Percentiles rank a stretch among this genome's conserved stretches.
phyloP scores from a whole-genome alignment of 1,139 yeast genomes.

The Debaryomyces psychrophilus region DNA sequence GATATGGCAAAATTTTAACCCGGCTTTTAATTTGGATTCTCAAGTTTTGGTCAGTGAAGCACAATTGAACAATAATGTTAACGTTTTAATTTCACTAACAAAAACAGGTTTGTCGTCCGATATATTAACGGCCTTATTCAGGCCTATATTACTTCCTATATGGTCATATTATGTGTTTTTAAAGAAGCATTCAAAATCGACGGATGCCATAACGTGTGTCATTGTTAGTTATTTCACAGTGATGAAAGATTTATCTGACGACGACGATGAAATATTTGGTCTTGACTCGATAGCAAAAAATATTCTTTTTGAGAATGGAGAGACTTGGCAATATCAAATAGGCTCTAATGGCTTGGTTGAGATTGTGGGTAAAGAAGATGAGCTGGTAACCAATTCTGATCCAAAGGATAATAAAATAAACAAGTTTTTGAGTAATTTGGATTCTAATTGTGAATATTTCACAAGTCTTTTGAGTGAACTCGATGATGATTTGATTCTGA shows the following conservation, averaged over 20 bases:
- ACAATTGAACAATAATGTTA: constrained; percentile 62
- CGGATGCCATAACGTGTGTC: constrained; percentile 49
- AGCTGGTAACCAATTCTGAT: constrained; percentile 11
- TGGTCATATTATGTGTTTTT: constrained; percentile 69
- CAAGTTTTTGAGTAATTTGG: constrained; percentile 51
- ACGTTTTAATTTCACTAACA: constrained; percentile 64
- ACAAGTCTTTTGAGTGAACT: constrained; percentile 51
- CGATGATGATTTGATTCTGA: constrained; percentile 50
- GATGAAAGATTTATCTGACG: constrained; percentile 27
- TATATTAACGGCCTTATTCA: constrained; percentile 45
- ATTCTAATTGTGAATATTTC: constrained; percentile 51
- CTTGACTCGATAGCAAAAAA: constrained; percentile 47
- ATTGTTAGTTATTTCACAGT: constrained; percentile 50
- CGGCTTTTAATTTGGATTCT: constrained; percentile 10
- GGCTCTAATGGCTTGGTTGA: constrained; percentile 62
- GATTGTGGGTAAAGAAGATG: constrained; percentile 33
- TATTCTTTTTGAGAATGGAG: constrained; percentile 46
- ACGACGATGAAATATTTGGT: constrained; percentile 29
- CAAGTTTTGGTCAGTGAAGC: constrained; percentile 46
- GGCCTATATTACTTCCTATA: constrained; percentile 49
- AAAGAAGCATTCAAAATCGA: constrained; percentile 38
- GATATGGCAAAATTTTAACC: constrained; percentile 47
- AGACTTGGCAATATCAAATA: constrained; percentile 52
- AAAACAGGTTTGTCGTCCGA: constrained; percentile 52
- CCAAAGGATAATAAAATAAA: constrained; percentile 29